phyloP scores from a whole-genome alignment of 106 monocot species.

The Dendrobium nobile region DNA sequence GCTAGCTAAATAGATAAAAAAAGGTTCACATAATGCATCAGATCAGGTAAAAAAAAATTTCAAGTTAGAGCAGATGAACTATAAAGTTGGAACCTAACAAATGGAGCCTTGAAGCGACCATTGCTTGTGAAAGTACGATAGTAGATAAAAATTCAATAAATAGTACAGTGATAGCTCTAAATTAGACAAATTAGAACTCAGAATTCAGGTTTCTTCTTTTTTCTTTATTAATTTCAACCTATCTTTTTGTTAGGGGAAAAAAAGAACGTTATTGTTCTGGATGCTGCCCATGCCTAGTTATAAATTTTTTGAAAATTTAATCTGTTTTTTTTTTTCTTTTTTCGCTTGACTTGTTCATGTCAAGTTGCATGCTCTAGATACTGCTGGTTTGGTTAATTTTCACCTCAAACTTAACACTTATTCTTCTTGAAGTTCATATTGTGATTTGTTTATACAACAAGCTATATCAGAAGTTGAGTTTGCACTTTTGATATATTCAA shows the following conservation, averaged over 20 bases:
- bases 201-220: background rate
- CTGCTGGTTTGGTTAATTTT: background rate
- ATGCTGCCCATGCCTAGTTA: background rate
- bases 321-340: conserved; percentile 2
- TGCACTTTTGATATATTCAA: background rate
- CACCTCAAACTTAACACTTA: background rate
- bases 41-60: background rate
- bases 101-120: background rate
- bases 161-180: background rate
- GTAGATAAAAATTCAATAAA: background rate
- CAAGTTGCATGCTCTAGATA: background rate
- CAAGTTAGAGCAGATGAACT: background rate
- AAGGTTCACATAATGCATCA: background rate
- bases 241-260: background rate
- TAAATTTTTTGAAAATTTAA: background rate
- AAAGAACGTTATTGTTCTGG: background rate
- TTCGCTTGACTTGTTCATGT: background rate
- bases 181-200: background rate
- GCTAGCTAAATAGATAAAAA: background rate
- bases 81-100: background rate
- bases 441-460: background rate
- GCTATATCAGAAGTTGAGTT: background rate
- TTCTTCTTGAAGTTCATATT: background rate
- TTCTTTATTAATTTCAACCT: background rate
- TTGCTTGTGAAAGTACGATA: background rate